Conservation (phyloP, 495 filamentous ascomycete genomes). For the Margaritispora aquatica region DNA sequence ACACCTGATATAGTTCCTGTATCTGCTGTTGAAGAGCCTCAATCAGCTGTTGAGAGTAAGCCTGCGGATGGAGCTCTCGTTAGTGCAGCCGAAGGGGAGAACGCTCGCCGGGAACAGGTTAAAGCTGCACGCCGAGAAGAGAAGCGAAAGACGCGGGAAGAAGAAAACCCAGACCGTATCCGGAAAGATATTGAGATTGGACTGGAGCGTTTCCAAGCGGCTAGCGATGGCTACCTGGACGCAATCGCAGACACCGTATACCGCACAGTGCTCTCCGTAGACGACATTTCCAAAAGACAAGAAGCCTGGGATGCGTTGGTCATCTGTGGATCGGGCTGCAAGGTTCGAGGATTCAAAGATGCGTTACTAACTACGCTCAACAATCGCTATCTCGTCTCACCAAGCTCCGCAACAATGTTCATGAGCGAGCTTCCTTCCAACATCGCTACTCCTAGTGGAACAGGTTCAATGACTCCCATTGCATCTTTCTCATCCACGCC, state of each 20-base stretch:
- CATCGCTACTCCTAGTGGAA: conserved; percentile 81
- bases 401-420: conserved; percentile 89
- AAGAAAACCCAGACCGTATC: conserved; percentile 35
- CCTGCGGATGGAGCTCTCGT: conserved; percentile 4
- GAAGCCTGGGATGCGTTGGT: conserved; percentile 87
- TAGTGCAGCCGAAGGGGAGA: conserved; percentile 20
- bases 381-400: conserved; percentile 81
- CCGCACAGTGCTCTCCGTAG: conserved; percentile 68
- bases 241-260: conserved; percentile 77
- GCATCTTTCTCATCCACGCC: conserved; percentile 52
- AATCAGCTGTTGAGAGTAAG: conserved; percentile 4
- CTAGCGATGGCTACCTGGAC: conserved; percentile 66
- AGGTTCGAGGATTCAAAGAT: conserved; percentile 83
- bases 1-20: conserved; percentile 25
- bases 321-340: conserved; percentile 83
- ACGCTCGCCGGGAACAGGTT: conserved; percentile 13
- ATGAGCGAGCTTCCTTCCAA: conserved; percentile 91
- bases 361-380: conserved; percentile 72
- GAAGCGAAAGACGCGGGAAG: conserved; percentile 33
- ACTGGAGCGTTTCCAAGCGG: conserved; percentile 78
- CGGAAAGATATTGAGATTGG: conserved; percentile 80
- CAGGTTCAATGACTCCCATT: conserved; percentile 83
- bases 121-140: conserved; percentile 27
- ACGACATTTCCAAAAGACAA: conserved; percentile 70
- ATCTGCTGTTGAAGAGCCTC: conserved; percentile 10